Base-by-base conservation (phyloP, 164 flowering plant species). In the Magnolia officinalis region DNA sequence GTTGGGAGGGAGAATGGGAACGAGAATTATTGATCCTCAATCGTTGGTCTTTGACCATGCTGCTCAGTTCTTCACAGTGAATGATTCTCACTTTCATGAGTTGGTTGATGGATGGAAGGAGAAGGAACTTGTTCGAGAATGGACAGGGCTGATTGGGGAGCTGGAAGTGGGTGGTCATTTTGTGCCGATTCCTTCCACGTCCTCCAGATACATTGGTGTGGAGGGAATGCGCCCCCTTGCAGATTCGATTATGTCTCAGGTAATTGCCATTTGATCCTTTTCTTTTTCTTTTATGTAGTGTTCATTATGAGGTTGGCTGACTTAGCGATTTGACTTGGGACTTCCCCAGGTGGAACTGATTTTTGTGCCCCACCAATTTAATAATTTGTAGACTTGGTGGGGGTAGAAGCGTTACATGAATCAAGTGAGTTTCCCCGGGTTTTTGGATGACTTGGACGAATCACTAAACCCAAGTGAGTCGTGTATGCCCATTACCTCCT, bases 151-250 rank as follows among this genome's bases (percentile, higher is more conserved):
- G n/a, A 80, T 96, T 81, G 99, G 98, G 78, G 88, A 89, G 83
- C 91, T 94, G 74, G 90, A 92, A 80, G 83, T 75, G 16, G 98
- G 98, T 65, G 99, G 97, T 72, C 79, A 24, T 18, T 93, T 94
- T 76, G 74, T 63, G 72, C 86, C 87, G 26, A 61, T 87, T 78
- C 84, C 89, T 72, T 76, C 93, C 70, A 81, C 89, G 2, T 77
- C 87, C 55, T 88, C 95, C 23, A 88, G 90, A 86, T 96, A 90
- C 82, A 72, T 93, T 49, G 97, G 91, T 67, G 89, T 85, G 59
- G 84, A 88, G 72, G 99, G 99, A 19, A 96, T 94, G 99, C 97
- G 97, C 23, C 86, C 92, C 63, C 90, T 96, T 78, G 98, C 99
- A 55, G 96, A 95, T 77, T 90, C 97, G 58, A 84, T 96, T 74